phyloP scores from a whole-genome alignment of 2,329 filamentous ascomycete species.

The Leptographium radiaticola region DNA sequence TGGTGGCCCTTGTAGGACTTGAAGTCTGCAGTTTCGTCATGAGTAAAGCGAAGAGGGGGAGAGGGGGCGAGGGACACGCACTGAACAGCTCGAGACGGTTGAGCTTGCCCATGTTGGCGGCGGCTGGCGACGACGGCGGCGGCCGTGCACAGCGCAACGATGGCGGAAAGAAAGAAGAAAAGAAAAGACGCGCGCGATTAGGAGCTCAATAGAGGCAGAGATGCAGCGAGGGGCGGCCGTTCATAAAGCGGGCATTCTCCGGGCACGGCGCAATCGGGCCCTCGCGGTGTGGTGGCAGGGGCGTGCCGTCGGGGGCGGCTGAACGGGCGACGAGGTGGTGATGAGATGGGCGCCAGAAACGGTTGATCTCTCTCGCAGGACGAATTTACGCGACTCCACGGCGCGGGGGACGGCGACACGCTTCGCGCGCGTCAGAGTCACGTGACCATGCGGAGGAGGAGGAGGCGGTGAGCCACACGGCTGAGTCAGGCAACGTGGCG shows the following conservation, averaged over 20 bases:
- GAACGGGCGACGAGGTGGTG: not conserved
- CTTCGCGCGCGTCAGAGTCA: not conserved
- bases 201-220: not conserved
- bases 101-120: slow-evolving; percentile 71
- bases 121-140: slow-evolving; percentile 5
- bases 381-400: slow-evolving; percentile 4
- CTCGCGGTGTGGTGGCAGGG: not conserved
- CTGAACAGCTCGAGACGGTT: slow-evolving; percentile 90
- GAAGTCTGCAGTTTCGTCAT: slow-evolving; percentile 53
- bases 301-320: not conserved
- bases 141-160: not conserved
- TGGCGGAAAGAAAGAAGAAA: not conserved
- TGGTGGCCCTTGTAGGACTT: slow-evolving; percentile 99
- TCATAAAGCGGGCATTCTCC: not conserved
- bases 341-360: too few species aligned
- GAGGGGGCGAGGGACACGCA: too few species aligned
- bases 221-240: not conserved
- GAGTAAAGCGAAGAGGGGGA: too few species aligned
- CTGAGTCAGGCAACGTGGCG: too few species aligned
- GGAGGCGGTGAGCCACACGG: too few species aligned
- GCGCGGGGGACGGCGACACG: not conserved
- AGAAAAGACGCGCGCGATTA: not conserved
- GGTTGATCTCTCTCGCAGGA: not conserved
- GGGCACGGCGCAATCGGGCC: not conserved
- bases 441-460: not conserved